Evolutionary conservation across 2,329 filamentous ascomycete genomes (phyloP), one percentile per base, ranked within the genome.

Genomic region (Colletotrichum gloeosporioides): DNA sequence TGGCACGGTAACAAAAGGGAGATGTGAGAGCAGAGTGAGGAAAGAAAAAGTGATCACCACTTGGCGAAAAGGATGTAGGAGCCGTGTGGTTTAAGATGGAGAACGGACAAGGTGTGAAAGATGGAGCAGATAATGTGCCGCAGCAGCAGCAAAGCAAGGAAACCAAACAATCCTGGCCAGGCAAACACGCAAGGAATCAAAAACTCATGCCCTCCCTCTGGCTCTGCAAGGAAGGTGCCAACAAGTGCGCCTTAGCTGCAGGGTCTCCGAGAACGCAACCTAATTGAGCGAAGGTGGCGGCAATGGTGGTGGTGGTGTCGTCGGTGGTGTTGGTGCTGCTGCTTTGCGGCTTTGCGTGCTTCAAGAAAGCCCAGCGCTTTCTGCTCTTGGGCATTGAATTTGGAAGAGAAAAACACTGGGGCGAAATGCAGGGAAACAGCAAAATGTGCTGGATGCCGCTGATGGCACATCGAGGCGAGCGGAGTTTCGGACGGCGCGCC

Each of bases 341-440:
- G 18, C 36, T 67, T 36, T 66, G 69, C 61, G 68, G 64, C 70
- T 73, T 62, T 69, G 63, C 70, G 70, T 69, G 71, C 71, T 73
- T 73, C 65, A 73, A 70, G 18, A 34, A 25, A n/a, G 31, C 39
- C 32, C n/a, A 16, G n/a, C 25, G 22, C 36, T 49, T 39, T 32
- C 31, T 63, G 31, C 27, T 32, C 32, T 69, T 57, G 66, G 49
- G 63, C 36, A 66, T 66, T 66, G 63, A 53, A 67, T 32, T 67
- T 29, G 18, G 64, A 67, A 29, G 27, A 22, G 5, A 25, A 34
- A 66, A 66, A 34, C 27, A 44, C 34, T 70, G 68, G 68, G 68
- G 68, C 55, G 36, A 63, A 31, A 61, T 69, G 67, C 53, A 69
- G n/a, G 67, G 44, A 68, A 68, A 69, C 31, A 32, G 25, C 67